phyloP scores from a whole-genome alignment of 2,329 filamentous ascomycete species.

The Colletotrichum neosansevieriae region DNA sequence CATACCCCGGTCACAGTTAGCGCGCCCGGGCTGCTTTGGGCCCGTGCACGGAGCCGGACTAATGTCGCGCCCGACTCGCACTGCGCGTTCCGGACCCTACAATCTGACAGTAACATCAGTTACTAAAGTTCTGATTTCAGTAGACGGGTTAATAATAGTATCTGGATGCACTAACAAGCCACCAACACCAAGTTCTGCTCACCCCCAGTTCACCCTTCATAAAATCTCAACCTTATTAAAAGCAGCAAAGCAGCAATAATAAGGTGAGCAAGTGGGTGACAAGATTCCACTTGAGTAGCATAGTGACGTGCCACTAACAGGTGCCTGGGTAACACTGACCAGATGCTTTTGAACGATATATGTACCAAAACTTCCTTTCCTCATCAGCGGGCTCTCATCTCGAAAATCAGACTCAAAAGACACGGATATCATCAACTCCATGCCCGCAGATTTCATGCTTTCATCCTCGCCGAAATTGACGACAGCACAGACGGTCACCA shows the following conservation, averaged over 20 bases:
- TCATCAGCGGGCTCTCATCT: not conserved
- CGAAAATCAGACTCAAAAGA: slow-evolving; percentile 6
- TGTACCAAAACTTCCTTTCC: not conserved
- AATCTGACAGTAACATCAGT: too few relatives aligned
- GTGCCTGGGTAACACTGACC: not conserved
- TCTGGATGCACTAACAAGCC: not conserved
- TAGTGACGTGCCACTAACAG: not conserved
- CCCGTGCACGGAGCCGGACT: too few relatives aligned
- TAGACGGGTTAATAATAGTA: not conserved
- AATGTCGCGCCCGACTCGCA: too few relatives aligned
- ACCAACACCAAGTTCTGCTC: not conserved
- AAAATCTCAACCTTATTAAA: not conserved
- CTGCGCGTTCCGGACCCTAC: too few relatives aligned
- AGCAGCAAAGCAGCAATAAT: not conserved
- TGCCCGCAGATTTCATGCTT: not conserved
- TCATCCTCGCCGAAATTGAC: not conserved
- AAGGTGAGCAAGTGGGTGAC: not conserved
- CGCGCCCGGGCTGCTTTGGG: too few relatives aligned
- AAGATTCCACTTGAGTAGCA: not conserved
- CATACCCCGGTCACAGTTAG: too few relatives aligned
- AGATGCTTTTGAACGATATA: not conserved
- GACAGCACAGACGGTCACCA: slow-evolving; percentile 13
- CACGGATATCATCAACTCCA: not conserved
- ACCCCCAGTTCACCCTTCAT: not conserved
- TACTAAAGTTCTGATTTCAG: not conserved